Base-by-base conservation (phyloP, 2,329 filamentous ascomycete species). In the Fusarium concolor region DNA sequence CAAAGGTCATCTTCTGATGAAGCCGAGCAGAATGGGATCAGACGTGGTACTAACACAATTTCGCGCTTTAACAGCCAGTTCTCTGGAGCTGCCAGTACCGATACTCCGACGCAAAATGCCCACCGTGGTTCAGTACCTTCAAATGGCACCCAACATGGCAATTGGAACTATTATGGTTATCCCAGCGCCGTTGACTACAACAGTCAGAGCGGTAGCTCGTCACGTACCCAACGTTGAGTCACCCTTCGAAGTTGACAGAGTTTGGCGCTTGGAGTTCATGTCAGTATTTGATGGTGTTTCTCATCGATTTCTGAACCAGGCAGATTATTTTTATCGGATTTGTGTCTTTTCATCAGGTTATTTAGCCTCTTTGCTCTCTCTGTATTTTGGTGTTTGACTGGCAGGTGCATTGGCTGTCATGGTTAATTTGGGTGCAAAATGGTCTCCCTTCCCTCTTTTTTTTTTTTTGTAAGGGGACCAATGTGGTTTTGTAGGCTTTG, bases 21-120 rank as follows among this genome's bases (percentile, higher is more conserved):
- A n/a, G 43, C 61, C 15, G 47, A 50, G 22, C 38, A 35, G 9
- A n/a, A 29, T 11, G 56, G 49, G 17, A 42, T 26, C 15, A 35
- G 17, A 11, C 14, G 37, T 28, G 63, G 45, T 29, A 14, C 7
- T n/a, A 15, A 28, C 22, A 35, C 37, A 12, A 66, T 66, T 24
- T 41, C 28, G 18, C 17, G 14, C 31, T 66, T 66, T 42, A 41
- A 62, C 6, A 45, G 10, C 14, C 56, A 38, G 15, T 66, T 66
- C 44, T 37, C 56, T 14, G 9, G 18, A 12, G 24, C 35, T 35
- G 10, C 11, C 10, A 20, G 20, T 39, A 11, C 3, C n/a, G 35
- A 45, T 26, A 4, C 37, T 31, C 14, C 1, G 15, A 15, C 31
- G 10, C 47, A 24, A 9, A 26, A 24, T 22, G 3, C 18, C 14